A percentile compares a stretch with the other conserved stretches of the same genome.
phyloP scores from a whole-genome alignment of 139 green algal genomes.

The Nannochloris sp. region DNA sequence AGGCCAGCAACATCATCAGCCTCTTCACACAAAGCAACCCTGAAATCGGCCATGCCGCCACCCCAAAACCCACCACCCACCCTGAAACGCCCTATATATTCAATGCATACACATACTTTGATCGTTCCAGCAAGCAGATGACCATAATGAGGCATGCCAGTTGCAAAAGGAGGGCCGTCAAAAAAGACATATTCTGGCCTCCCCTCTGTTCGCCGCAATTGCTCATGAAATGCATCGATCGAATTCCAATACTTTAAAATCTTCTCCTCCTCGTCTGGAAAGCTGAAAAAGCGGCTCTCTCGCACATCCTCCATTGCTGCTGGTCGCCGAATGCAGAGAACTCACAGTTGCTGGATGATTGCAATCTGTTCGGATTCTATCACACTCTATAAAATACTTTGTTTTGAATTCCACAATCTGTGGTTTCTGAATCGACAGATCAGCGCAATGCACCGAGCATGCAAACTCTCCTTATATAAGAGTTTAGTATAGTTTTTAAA shows the following conservation, averaged over 20 bases:
- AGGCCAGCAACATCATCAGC: not conserved
- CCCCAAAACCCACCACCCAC: no score
- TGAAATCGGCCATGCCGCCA: not conserved
- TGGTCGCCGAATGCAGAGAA: no score
- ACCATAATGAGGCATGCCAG: conserved; percentile 95
- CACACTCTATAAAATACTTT: no score
- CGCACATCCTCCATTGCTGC: conserved; percentile 38
- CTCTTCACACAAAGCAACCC: not conserved
- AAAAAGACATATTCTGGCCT: conserved; percentile 95
- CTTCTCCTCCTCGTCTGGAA: conserved; percentile 79
- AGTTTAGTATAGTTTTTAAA: no score
- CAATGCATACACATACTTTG: conserved; percentile 55
- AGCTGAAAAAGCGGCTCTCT: conserved; percentile 66
- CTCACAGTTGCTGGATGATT: no score
- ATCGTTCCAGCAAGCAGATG: conserved; percentile 97
- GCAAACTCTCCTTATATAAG: no score
- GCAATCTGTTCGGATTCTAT: no score
- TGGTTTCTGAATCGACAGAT: no score
- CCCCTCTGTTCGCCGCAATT: conserved; percentile 77
- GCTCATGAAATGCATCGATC: conserved; percentile 75
- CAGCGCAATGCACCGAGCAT: no score
- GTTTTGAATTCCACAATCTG: no score
- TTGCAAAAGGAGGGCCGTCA: conserved; percentile 97
- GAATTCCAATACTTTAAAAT: conserved; percentile 77
- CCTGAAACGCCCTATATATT: no score